Percentiles rank a stretch among this genome's conserved stretches.
phyloP scores from a whole-genome alignment of 2,329 filamentous ascomycete genomes.

The Clonostachys solani region DNA sequence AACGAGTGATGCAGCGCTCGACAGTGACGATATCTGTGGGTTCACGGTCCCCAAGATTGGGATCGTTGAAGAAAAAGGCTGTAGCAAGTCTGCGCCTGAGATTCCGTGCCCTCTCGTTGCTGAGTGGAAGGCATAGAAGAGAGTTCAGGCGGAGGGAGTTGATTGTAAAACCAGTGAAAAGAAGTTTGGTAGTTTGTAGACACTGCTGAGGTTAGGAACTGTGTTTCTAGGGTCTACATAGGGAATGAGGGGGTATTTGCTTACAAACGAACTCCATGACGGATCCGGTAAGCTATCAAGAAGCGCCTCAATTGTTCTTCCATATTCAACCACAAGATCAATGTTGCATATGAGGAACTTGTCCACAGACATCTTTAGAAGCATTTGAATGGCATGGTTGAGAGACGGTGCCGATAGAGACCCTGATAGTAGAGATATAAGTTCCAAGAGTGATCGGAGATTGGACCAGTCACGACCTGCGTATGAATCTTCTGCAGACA shows the following conservation, averaged over 20 bases:
- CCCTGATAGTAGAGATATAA: slow-evolving; percentile 31
- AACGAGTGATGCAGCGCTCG: slow-evolving; percentile 35
- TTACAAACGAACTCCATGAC: slow-evolving; percentile 37
- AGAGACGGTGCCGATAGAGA: slow-evolving; percentile 25
- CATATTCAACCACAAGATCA: slow-evolving; percentile 31
- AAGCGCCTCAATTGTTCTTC: slow-evolving; percentile 37
- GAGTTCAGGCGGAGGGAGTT: slow-evolving; percentile 53
- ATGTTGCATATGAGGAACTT: slow-evolving; percentile 37
- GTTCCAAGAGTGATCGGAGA: slow-evolving; percentile 35
- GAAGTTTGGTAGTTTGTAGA: slow-evolving; percentile 35
- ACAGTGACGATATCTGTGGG: slow-evolving; percentile 37
- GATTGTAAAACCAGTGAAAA: slow-evolving; percentile 38
- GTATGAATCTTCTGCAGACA: slow-evolving; percentile 17
- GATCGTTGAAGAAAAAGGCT: slow-evolving; percentile 54
- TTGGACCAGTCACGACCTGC: slow-evolving; percentile 38
- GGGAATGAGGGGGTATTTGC: slow-evolving; percentile 9
- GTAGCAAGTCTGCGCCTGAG: slow-evolving; percentile 64
- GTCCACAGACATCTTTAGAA: slow-evolving; percentile 54
- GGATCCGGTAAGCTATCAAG: slow-evolving; percentile 30
- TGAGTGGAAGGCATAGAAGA: slow-evolving; percentile 54
- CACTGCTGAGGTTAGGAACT: slow-evolving; percentile 32
- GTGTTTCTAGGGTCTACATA: background rate
- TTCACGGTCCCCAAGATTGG: slow-evolving; percentile 29
- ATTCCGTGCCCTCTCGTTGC: slow-evolving; percentile 44
- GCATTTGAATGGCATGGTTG: slow-evolving; percentile 35